Evolutionary conservation across 371 early-diverging fungal genomes (phyloP).

Genomic region (Mortierella polycephala): DNA sequence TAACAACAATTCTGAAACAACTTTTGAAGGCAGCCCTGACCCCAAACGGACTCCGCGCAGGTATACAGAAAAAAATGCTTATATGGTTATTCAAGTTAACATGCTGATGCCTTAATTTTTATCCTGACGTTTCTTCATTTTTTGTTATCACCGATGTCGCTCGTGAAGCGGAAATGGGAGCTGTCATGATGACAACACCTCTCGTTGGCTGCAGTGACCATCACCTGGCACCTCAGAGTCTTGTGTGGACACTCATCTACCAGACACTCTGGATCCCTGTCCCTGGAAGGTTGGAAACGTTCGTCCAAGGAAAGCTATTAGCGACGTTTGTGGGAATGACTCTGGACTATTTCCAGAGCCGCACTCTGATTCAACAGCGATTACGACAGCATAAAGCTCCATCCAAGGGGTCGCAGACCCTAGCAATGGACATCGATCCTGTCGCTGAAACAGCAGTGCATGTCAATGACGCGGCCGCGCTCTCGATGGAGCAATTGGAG

Average conservation of each 20-base stretch:
- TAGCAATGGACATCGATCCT: conserved; percentile 21
- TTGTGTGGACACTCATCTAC: conserved; percentile 49
- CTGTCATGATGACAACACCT: conserved; percentile 52
- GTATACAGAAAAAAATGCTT: conserved; percentile 7
- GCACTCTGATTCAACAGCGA: conserved; percentile 16
- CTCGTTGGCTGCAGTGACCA: conserved; percentile 29
- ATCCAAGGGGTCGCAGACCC: neutral
- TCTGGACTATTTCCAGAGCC: conserved; percentile 43
- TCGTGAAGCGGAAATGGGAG: conserved; percentile 39
- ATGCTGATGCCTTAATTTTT: neutral
- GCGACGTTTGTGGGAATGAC: conserved; percentile 48
- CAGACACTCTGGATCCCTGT: conserved; percentile 49
- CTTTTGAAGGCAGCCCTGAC: conserved; percentile 35
- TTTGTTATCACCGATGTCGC: neutral
- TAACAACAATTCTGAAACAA: conserved; percentile 36
- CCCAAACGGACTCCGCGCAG: conserved; percentile 44
- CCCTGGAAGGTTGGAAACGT: conserved; percentile 44
- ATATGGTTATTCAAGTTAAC: neutral
- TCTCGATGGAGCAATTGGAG: conserved; percentile 23
- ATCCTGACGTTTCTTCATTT: neutral
- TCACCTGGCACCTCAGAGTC: conserved; percentile 42
- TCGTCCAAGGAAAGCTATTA: conserved; percentile 36
- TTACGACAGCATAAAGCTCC: conserved; percentile 4
- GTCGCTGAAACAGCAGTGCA: neutral
- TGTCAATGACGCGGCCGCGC: neutral